These are phyloP conservation scores for Sherardia arvensis DNA, from an alignment of 257 asterid species.

Conservation along the genomic window DNA sequence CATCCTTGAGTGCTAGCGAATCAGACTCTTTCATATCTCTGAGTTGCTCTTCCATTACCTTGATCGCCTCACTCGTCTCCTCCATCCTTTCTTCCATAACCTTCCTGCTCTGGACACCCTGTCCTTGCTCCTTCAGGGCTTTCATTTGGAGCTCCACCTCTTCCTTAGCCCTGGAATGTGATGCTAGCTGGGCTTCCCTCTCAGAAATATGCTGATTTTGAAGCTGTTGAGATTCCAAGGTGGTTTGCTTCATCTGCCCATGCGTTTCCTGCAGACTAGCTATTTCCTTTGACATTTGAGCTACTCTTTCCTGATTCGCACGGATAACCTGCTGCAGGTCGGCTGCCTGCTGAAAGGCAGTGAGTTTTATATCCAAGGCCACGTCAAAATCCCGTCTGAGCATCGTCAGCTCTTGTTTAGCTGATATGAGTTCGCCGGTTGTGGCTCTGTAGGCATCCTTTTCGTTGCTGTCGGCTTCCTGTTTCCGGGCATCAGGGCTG, in stretches of 20 bases:
- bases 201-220: conserved; percentile 32
- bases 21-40: conserved; percentile 35
- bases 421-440: conserved; percentile 39
- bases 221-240: conserved; percentile 43
- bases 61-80: conserved; percentile 39
- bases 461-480: conserved; percentile 33
- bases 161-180: conserved; percentile 30
- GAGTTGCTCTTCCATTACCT: conserved; percentile 49
- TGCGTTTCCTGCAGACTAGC: conserved; percentile 24
- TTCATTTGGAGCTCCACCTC: conserved; percentile 29
- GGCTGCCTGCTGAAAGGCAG: conserved; percentile 45
- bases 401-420: conserved; percentile 46
- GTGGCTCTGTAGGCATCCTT: conserved; percentile 49
- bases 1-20: conserved; percentile 15
- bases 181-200: conserved; percentile 32
- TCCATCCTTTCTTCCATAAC: conserved; percentile 46
- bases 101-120: conserved; percentile 19
- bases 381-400: conserved; percentile 48
- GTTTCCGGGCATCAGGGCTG: conserved; percentile 38
- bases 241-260: conserved; percentile 33
- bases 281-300: conserved; percentile 46
- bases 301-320: conserved; percentile 29
- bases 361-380: conserved; percentile 33
- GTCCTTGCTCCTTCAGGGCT: conserved; percentile 31
- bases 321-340: conserved; percentile 39